A percentile compares a stretch with the other conserved stretches of the same genome.
Evolutionary conservation across 1,284 basidiomycete genomes (phyloP).

Genomic region (Moesziomyces globuligerus): DNA sequence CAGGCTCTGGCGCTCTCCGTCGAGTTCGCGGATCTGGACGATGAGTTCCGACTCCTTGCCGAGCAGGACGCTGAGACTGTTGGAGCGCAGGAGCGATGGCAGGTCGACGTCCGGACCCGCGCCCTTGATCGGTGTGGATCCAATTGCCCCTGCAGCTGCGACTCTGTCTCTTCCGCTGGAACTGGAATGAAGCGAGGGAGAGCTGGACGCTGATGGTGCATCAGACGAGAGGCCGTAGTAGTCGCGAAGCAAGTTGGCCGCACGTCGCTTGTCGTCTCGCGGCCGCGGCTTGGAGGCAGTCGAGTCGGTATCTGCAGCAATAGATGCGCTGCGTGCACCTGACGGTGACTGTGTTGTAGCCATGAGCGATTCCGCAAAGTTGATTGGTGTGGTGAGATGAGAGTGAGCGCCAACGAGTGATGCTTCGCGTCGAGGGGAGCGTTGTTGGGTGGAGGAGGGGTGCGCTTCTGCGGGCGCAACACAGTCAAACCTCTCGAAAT

Average conservation of each 20-base stretch:
- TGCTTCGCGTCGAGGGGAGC: no score
- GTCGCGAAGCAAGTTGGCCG: slow-evolving; percentile 51
- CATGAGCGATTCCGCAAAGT: no score
- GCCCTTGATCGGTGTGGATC: no score
- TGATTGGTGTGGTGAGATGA: no score
- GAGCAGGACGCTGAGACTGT: slow-evolving; percentile 49
- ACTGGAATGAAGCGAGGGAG: not conserved
- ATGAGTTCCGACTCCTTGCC: slow-evolving; percentile 48
- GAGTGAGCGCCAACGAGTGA: no score
- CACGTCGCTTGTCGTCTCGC: slow-evolving; percentile 33
- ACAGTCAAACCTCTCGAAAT: no score
- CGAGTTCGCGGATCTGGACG: slow-evolving; percentile 79
- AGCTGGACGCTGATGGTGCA: slow-evolving; percentile 6
- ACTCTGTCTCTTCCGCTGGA: no score
- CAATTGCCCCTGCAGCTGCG: no score
- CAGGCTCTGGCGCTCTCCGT: slow-evolving; percentile 85
- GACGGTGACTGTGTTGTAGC: no score
- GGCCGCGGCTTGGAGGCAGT: slow-evolving; percentile 11
- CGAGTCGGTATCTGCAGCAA: not conserved
- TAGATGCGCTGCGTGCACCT: no score
- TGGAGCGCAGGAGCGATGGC: slow-evolving; percentile 28
- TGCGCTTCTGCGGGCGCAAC: no score
- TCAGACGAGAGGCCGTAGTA: slow-evolving; percentile 58
- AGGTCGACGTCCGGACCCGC: slow-evolving; percentile 24
- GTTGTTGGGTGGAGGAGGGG: no score